These are phyloP conservation scores for Malus domestica DNA, from an alignment of 306 rosid species.

Conservation along the genomic window ASM211411v1 NC_041799.1:38437501-38438000, in stretches of 20 bases:
- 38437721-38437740: background rate
- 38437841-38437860: no score
- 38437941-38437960: conserved; percentile 80
- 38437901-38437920: background rate
- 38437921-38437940: background rate
- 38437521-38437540: conserved; percentile 72
- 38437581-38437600: conserved; percentile 97
- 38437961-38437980: conserved; percentile 57
- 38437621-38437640: background rate
- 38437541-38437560: conserved; percentile 51
- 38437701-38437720: background rate
- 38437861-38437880: background rate
- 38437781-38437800: no score
- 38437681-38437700: background rate
- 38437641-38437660: background rate
- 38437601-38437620: conserved; percentile 18
- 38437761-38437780: background rate
- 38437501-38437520: conserved; percentile 65
- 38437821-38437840: background rate
- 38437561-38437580: conserved; percentile 76
- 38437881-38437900: background rate
- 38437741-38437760: background rate
- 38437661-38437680: background rate
- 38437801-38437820: background rate
- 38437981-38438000: conserved; percentile 44